These are phyloP conservation scores for Colletotrichum sp. DNA, from an alignment of 2,329 filamentous ascomycete species.

Conservation along the genomic window DNA sequence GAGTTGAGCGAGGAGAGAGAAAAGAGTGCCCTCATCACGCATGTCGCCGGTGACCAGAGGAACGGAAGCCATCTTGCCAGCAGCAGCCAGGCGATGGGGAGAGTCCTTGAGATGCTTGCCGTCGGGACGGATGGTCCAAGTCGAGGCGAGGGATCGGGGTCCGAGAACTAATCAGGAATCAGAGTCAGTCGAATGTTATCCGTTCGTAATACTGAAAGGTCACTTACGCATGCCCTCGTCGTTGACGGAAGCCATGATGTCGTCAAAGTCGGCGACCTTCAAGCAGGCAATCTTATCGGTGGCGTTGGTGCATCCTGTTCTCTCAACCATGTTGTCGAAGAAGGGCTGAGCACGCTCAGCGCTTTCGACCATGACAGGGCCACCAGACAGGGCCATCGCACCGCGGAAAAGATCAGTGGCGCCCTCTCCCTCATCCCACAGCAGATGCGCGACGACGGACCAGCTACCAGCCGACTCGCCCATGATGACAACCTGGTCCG, in stretches of 20 bases:
- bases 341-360: not conserved
- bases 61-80: slow-evolving; percentile 35
- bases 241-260: not conserved
- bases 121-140: not conserved
- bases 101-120: slow-evolving; percentile 1
- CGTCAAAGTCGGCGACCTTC: slow-evolving; percentile 1
- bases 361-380: not conserved
- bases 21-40: slow-evolving; percentile 71
- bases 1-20: slow-evolving; percentile 46
- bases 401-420: slow-evolving; percentile 66
- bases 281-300: not conserved
- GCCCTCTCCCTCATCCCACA: slow-evolving; percentile 64
- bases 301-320: not conserved
- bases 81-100: not conserved
- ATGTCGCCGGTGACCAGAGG: slow-evolving; percentile 69
- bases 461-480: slow-evolving; percentile 36
- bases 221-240: slow-evolving; percentile 9
- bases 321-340: not conserved
- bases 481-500: slow-evolving; percentile 32
- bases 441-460: slow-evolving; percentile 30
- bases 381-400: slow-evolving; percentile 64
- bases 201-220: not conserved
- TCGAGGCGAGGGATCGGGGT: not conserved
- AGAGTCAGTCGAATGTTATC: not conserved
- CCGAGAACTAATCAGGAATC: not conserved